phyloP scores from a whole-genome alignment of 768 basidiomycete species.

The Cubamyces lactineus region DNA sequence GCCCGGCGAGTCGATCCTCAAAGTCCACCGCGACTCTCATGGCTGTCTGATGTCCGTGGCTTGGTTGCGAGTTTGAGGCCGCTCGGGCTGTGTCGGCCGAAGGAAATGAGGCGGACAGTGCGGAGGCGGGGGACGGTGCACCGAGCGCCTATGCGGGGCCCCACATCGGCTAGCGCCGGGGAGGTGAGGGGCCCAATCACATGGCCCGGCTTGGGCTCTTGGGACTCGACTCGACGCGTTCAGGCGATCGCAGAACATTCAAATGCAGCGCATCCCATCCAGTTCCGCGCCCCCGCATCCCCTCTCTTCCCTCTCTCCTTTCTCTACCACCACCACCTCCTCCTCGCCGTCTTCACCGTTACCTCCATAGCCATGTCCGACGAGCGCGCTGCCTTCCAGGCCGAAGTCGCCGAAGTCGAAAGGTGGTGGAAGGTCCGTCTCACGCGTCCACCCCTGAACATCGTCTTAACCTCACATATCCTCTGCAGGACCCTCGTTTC shows the following conservation, averaged over 20 bases:
- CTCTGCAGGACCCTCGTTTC: slow-evolving; percentile 80
- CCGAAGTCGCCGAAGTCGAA: slow-evolving; percentile 85
- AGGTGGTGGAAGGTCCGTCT: slow-evolving; percentile 85
- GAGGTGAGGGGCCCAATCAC: slow-evolving; percentile 20
- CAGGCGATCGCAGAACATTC: slow-evolving; percentile 25
- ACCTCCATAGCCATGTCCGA: slow-evolving; percentile 49
- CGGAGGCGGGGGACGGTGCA: slow-evolving; percentile 19
- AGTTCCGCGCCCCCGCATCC: slow-evolving; percentile 14
- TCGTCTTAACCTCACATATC: too few species aligned
- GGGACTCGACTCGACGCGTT: slow-evolving; percentile 10
- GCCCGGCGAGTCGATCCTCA: slow-evolving; percentile 5
- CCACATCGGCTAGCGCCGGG: slow-evolving; percentile 19
- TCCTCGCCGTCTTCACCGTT: not conserved
- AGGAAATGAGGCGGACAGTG: slow-evolving; percentile 2
- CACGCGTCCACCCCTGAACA: slow-evolving; percentile 17
- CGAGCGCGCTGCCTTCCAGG: slow-evolving; percentile 71
- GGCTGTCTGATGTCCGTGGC: not conserved
- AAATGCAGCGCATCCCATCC: slow-evolving; percentile 13
- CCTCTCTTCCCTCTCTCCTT: slow-evolving; percentile 24
- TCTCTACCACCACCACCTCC: slow-evolving; percentile 13
- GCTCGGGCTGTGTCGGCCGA: slow-evolving; percentile 26
- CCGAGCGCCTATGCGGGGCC: slow-evolving; percentile 24
- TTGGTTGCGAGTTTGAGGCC: not conserved
- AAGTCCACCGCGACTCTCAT: slow-evolving; percentile 1
- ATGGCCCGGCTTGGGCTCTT: slow-evolving; percentile 14